Base-by-base conservation (phyloP, 129 eudicot species). In the Rutidosis leptorrhynchoides region DNA sequence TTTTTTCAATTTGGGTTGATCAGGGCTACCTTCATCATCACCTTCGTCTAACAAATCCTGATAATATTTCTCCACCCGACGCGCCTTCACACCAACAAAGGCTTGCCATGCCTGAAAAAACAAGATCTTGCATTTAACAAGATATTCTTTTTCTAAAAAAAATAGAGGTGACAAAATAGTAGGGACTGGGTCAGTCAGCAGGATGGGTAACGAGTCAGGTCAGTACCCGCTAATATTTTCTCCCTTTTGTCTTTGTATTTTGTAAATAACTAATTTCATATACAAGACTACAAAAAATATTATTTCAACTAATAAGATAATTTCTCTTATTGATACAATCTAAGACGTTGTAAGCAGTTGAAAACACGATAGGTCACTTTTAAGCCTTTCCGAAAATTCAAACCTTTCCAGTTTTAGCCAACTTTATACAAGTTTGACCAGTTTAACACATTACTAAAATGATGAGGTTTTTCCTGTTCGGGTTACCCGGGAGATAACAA, bases 61-160 rank as follows among this genome's bases (percentile, higher is more conserved):
- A 87, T 94, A 89, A 81, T 89, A 94, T n/a, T 64, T 81, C 71
- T 89, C 93, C 64, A 89, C 81, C 3, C 95, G 82, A 19, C 99
- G 97, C 25, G 83, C 71, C 71, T 81, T 84, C 53, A 83, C 97
- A 68, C 99, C 99, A 82, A 84, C 93, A 79, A 94, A 86, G 30
- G 95, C 93, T 89, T 94, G 99, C 97, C 99, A 94, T 25, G 82
- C 94, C 97, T 94, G 82, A 53, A 79, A 58, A 42, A 78, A 58
- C 21, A 76, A 57, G 21, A 58, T 60, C 63, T 67, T 42, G 48
- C 61, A 62, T 52, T 71, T 17, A 30, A 6, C 48, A 64, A 72
- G 21, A 32, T 70, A 30, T 10, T 20, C 56, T 32, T 4, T 58
- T 21, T 15, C 71, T 40, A 51, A 54, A 74, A 53, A 74, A 53